These are phyloP conservation scores for Fusarium proliferatum DNA, from an alignment of 2,329 filamentous ascomycete species.

Conservation along the genomic window DNA sequence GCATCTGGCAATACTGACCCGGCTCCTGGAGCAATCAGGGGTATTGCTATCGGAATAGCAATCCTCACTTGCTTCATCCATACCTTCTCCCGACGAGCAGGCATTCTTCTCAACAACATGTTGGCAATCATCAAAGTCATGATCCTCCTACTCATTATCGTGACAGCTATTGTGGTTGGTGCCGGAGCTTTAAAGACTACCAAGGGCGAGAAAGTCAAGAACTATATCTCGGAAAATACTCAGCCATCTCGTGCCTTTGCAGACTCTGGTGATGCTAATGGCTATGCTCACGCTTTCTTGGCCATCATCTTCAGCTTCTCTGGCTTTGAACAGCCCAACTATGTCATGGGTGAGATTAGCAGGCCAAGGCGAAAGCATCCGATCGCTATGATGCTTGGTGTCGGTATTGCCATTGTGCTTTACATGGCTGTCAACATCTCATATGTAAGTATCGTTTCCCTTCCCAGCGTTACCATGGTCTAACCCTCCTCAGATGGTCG, in stretches of 20 bases:
- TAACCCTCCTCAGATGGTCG: constrained; percentile 51
- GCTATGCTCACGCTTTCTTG: constrained; percentile 55
- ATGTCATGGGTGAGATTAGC: constrained; percentile 50
- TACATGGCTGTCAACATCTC: constrained; percentile 54
- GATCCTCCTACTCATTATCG: constrained; percentile 58
- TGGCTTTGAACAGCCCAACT: constrained; percentile 54
- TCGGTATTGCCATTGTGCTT: constrained; percentile 47
- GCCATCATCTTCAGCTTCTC: constrained; percentile 55
- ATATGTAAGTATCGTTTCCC: constrained; percentile 44
- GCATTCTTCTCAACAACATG: constrained; percentile 63
- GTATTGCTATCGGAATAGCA: constrained; percentile 59
- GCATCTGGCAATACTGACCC: constrained; percentile 47
- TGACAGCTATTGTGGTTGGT: constrained; percentile 48
- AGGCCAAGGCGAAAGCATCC: constrained; percentile 49
- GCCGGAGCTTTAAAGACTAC: constrained; percentile 40
- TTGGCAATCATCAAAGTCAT: constrained; percentile 61
- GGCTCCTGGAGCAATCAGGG: constrained; percentile 52
- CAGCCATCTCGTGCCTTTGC: constrained; percentile 41
- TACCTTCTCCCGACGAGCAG: constrained; percentile 59
- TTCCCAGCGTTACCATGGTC: rapidly evolving
- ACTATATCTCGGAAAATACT: constrained; percentile 45
- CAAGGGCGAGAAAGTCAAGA: constrained; percentile 28
- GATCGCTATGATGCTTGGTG: constrained; percentile 45
- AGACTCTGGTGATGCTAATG: constrained; percentile 43
- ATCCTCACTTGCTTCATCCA: constrained; percentile 61